Percentiles rank a stretch among this genome's conserved stretches.
Conservation (phyloP, 2,329 filamentous ascomycete species). For the Colletotrichum lindemuthianum region DNA sequence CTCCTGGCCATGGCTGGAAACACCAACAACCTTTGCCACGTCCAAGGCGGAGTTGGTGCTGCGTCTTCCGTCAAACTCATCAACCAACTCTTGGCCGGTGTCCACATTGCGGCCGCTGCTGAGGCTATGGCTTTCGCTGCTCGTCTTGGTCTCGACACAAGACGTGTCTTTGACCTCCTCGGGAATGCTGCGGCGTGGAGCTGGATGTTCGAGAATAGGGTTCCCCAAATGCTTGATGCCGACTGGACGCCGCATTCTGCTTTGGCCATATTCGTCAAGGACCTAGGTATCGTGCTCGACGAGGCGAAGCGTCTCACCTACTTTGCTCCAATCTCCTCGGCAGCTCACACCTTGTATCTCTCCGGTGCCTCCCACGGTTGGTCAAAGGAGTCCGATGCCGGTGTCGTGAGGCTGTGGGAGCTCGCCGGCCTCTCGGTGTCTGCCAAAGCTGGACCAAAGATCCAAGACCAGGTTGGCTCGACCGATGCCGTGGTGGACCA, state of each 20-base stretch:
- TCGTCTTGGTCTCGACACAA: conserved; percentile 61
- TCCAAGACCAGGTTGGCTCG: background rate
- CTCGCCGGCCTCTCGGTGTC: conserved; percentile 38
- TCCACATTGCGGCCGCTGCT: conserved; percentile 64
- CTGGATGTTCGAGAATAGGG: conserved; percentile 50
- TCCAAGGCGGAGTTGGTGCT: conserved; percentile 60
- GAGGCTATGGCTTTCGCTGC: conserved; percentile 68
- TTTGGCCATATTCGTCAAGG: conserved; percentile 48
- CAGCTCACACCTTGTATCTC: conserved; percentile 46
- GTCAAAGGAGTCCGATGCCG: conserved; percentile 47
- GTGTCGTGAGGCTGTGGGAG: conserved; percentile 52
- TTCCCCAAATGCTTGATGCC: conserved; percentile 47
- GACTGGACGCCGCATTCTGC: conserved; percentile 49
- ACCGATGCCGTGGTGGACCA: conserved; percentile 2
- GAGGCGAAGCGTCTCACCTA: conserved; percentile 45
- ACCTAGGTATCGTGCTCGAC: conserved; percentile 46
- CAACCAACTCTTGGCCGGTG: conserved; percentile 66
- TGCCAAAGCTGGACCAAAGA: conserved; percentile 27
- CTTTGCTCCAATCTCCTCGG: conserved; percentile 43
- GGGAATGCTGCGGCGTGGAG: conserved; percentile 49
- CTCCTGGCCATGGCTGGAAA: conserved; percentile 46
- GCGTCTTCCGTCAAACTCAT: conserved; percentile 68
- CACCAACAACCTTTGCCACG: conserved; percentile 52
- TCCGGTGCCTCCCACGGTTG: conserved; percentile 45
- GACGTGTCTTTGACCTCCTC: conserved; percentile 58